Conservation (phyloP, 2,329 filamentous ascomycete genomes). For the Phoma herbarum region DNA sequence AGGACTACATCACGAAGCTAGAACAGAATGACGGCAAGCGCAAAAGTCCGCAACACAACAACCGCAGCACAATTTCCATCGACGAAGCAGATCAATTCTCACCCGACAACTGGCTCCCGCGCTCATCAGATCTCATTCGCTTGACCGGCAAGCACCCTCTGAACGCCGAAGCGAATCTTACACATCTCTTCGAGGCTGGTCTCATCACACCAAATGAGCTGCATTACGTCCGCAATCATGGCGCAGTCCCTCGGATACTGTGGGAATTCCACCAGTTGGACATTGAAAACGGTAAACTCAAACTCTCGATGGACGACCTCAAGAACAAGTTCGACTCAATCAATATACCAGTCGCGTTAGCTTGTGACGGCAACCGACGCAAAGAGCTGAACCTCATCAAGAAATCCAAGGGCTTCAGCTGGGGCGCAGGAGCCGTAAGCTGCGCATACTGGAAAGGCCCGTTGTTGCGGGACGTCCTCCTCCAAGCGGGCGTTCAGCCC, state of each 20-base stretch:
- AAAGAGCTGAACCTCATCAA: slow-evolving; percentile 63
- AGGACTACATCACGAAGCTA: slow-evolving; percentile 53
- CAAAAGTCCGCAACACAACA: slow-evolving; percentile 48
- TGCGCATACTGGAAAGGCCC: slow-evolving; percentile 54
- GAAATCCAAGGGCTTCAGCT: slow-evolving; percentile 63
- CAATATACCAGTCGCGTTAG: slow-evolving; percentile 63
- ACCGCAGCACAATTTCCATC: slow-evolving; percentile 49
- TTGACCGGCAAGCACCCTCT: slow-evolving; percentile 63
- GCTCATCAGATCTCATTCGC: slow-evolving; percentile 58
- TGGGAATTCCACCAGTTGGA: slow-evolving; percentile 62
- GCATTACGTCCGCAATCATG: slow-evolving; percentile 64
- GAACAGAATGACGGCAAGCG: slow-evolving; percentile 56
- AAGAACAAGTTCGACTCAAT: slow-evolving; percentile 56
- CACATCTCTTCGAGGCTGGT: slow-evolving; percentile 56
- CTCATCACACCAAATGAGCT: slow-evolving; percentile 62
- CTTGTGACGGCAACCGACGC: slow-evolving; percentile 66
- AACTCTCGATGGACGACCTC: slow-evolving; percentile 57
- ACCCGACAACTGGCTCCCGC: slow-evolving; percentile 64
- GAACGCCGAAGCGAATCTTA: slow-evolving; percentile 59
- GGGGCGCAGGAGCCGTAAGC: slow-evolving; percentile 63
- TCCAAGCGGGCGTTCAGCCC: slow-evolving; percentile 50
- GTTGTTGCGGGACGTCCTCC: slow-evolving; percentile 59
- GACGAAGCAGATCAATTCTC: slow-evolving; percentile 62
- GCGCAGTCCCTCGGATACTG: slow-evolving; percentile 60
- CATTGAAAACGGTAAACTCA: slow-evolving; percentile 52